phyloP scores from a whole-genome alignment of 148 eudicot species.

The Arctostaphylos glauca region DNA sequence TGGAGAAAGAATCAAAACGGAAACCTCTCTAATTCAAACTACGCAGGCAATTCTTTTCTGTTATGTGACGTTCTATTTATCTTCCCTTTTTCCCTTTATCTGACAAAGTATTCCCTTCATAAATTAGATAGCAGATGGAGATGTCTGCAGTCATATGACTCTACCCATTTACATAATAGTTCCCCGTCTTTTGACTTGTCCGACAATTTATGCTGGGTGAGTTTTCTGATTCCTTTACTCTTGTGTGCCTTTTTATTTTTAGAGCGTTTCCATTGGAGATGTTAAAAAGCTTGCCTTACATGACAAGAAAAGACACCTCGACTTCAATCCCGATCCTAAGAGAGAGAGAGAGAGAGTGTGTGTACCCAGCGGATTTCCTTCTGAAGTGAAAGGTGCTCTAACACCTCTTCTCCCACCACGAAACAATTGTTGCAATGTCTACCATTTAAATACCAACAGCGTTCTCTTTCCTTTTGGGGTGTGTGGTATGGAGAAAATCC shows the following conservation, averaged over 20 bases:
- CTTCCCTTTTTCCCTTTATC: background rate
- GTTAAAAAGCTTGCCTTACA: no score
- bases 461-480: no score
- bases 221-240: conserved; percentile 19
- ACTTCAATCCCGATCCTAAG: no score
- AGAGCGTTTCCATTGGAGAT: background rate
- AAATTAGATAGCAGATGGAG: conserved; percentile 81
- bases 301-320: no score
- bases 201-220: conserved; percentile 72
- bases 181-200: conserved; percentile 79
- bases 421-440: no score
- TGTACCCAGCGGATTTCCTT: no score
- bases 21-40: conserved; percentile 63
- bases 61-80: background rate
- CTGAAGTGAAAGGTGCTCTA: no score
- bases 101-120: conserved; percentile 8
- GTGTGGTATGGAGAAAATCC: no score
- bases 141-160: conserved; percentile 55
- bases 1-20: conserved; percentile 63
- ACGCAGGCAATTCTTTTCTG: conserved; percentile 47
- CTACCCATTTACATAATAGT: conserved; percentile 64
- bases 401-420: no score
- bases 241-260: background rate
- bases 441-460: no score
- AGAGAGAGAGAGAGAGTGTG: no score